A percentile compares a stretch with the other conserved stretches of the same genome.
Evolutionary conservation across 345 rosid species (phyloP).

Genomic region (Sisymbrium altissimum): DNA sequence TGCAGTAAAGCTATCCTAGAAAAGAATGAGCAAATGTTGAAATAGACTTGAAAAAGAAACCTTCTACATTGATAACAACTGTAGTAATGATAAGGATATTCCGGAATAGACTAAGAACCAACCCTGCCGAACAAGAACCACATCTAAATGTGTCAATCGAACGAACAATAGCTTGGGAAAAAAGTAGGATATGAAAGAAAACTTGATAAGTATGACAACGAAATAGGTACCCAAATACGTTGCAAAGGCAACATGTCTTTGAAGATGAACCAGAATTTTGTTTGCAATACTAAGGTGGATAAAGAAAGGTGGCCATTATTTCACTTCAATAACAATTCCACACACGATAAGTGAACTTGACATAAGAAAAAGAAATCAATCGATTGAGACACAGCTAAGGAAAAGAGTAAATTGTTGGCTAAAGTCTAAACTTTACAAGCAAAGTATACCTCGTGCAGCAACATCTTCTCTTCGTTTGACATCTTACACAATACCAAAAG

Average conservation of each 20-base stretch:
- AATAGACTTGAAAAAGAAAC: constrained; percentile 36
- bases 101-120: constrained; percentile 79
- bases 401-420: neutral
- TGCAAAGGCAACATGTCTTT: constrained; percentile 63
- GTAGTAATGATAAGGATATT: constrained; percentile 71
- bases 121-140: constrained; percentile 49
- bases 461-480: constrained; percentile 89
- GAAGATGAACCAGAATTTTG: constrained; percentile 82
- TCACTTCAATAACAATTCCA: constrained; percentile 54
- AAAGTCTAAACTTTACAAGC: neutral
- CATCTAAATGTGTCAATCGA: neutral
- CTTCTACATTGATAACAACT: constrained; percentile 84
- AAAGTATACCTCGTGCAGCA: constrained; percentile 78
- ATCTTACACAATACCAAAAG: constrained; percentile 47
- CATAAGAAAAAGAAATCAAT: neutral
- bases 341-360: neutral
- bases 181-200: neutral
- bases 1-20: neutral
- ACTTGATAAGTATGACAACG: neutral
- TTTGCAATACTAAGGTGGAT: constrained; percentile 84
- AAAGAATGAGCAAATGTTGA: neutral
- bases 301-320: constrained; percentile 87
- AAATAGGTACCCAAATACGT: constrained; percentile 57
- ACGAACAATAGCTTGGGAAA: neutral
- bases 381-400: neutral